These are phyloP conservation scores for Incumbomyces delicatus DNA, from an alignment of 2,329 filamentous ascomycete species.

Conservation along the genomic window DNA sequence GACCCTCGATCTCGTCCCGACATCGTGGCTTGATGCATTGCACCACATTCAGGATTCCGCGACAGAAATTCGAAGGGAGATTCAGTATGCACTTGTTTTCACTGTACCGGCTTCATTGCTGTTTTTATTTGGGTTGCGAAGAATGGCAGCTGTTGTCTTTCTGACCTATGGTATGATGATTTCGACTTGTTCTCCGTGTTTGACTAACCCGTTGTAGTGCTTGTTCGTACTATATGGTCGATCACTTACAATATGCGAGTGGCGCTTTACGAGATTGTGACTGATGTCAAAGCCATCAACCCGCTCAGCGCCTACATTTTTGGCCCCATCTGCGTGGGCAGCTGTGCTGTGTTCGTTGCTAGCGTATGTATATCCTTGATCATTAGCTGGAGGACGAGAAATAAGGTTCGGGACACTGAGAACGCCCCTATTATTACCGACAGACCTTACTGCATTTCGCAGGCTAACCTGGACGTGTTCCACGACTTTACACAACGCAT, in stretches of 20 bases:
- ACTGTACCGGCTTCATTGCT: constrained; percentile 1
- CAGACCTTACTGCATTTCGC: no score
- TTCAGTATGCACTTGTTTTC: not conserved
- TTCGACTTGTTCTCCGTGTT: not conserved
- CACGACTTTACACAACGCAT: no score
- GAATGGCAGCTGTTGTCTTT: not conserved
- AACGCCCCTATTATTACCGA: not conserved
- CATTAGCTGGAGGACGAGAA: not conserved
- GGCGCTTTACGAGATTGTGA: not conserved
- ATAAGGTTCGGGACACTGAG: not conserved
- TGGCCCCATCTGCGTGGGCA: not conserved
- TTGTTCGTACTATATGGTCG: constrained; percentile 4
- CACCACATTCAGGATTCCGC: not conserved
- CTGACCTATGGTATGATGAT: constrained; percentile 5
- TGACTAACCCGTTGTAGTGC: not conserved
- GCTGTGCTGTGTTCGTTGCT: not conserved
- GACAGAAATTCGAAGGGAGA: not conserved
- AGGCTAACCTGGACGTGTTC: no score
- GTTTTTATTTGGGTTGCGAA: not conserved
- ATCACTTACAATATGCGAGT: not conserved
- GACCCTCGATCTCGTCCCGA: constrained; percentile 3
- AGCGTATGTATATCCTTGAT: not conserved
- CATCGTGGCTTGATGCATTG: constrained; percentile 1
- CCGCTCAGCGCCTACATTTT: not conserved
- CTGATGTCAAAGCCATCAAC: not conserved